Evolutionary conservation across 1,284 basidiomycete species (phyloP).

Genomic region (Hortiboletus rubellus): DNA sequence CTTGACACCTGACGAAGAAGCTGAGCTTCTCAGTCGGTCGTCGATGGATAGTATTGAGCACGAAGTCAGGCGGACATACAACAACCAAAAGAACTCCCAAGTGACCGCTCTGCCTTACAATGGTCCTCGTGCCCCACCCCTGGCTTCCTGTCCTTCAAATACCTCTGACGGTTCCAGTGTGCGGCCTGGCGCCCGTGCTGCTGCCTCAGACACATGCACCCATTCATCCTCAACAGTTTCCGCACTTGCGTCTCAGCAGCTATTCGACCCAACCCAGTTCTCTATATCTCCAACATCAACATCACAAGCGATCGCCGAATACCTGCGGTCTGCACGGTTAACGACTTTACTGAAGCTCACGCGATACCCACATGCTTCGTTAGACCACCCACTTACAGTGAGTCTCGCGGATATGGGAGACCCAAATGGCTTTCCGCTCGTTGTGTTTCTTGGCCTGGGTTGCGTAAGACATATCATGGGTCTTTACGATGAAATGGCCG

Average conservation of each 20-base stretch:
- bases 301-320: slow-evolving; percentile 76
- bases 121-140: slow-evolving; percentile 25
- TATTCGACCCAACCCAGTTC: slow-evolving; percentile 47
- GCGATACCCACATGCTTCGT: slow-evolving; percentile 74
- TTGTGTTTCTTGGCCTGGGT: slow-evolving; percentile 92
- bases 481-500: slow-evolving; percentile 94
- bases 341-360: slow-evolving; percentile 82
- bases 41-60: slow-evolving; percentile 83
- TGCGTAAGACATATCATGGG: slow-evolving; percentile 94
- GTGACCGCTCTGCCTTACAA: slow-evolving; percentile 35
- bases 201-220: slow-evolving; percentile 20
- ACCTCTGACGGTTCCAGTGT: slow-evolving; percentile 31
- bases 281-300: slow-evolving; percentile 47
- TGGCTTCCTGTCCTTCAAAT: slow-evolving; percentile 27
- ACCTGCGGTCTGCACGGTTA: slow-evolving; percentile 80
- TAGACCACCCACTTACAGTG: slow-evolving; percentile 74
- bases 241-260: slow-evolving; percentile 43
- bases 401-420: slow-evolving; percentile 91
- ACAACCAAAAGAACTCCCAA: slow-evolving; percentile 53
- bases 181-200: slow-evolving; percentile 18
- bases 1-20: slow-evolving; percentile 53
- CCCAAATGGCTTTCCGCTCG: slow-evolving; percentile 78
- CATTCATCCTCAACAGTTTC: slow-evolving; percentile 46
- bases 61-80: slow-evolving; percentile 69
- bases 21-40: slow-evolving; percentile 66